Evolutionary conservation across 108 stramenopile species (phyloP).

Genomic region (Thalassiosira profunda): DNA sequence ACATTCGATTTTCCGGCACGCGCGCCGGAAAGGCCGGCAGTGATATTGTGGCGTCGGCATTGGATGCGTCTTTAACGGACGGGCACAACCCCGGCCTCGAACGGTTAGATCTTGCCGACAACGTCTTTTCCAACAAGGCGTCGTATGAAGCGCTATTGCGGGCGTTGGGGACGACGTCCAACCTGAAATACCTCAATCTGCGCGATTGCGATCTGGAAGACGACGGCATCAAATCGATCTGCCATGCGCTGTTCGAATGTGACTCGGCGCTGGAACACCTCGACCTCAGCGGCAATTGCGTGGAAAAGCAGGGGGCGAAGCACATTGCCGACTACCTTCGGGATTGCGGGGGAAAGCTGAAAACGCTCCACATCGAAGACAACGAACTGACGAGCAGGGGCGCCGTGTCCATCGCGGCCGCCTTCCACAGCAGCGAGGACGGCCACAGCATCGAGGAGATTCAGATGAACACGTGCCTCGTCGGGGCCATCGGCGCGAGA

Average conservation of each 20-base stretch:
- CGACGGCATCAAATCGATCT: conserved; percentile 53
- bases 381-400: conserved; percentile 56
- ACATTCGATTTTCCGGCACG: conserved; percentile 52
- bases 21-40: conserved; percentile 34
- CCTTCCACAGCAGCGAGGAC: conserved; percentile 45
- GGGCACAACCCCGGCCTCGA: conserved; percentile 37
- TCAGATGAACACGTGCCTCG: conserved; percentile 25
- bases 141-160: conserved; percentile 41
- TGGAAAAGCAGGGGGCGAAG: conserved; percentile 41
- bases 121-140: conserved; percentile 48
- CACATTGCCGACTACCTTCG: conserved; percentile 50
- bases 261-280: conserved; percentile 48
- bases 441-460: conserved; percentile 44
- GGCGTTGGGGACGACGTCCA: conserved; percentile 22
- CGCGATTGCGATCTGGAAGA: conserved; percentile 56
- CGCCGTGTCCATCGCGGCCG: conserved; percentile 31
- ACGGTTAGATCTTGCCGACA: conserved; percentile 51
- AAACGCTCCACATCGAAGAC: conserved; percentile 47
- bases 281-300: conserved; percentile 49
- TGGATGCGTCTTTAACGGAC: conserved; percentile 28
- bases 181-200: conserved; percentile 46
- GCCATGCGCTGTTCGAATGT: conserved; percentile 49
- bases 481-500: conserved; percentile 46
- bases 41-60: conserved; percentile 39
- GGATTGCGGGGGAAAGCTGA: conserved; percentile 38